Evolutionary conservation across 768 basidiomycete genomes (phyloP).

Genomic region (Trametes punicea): DNA sequence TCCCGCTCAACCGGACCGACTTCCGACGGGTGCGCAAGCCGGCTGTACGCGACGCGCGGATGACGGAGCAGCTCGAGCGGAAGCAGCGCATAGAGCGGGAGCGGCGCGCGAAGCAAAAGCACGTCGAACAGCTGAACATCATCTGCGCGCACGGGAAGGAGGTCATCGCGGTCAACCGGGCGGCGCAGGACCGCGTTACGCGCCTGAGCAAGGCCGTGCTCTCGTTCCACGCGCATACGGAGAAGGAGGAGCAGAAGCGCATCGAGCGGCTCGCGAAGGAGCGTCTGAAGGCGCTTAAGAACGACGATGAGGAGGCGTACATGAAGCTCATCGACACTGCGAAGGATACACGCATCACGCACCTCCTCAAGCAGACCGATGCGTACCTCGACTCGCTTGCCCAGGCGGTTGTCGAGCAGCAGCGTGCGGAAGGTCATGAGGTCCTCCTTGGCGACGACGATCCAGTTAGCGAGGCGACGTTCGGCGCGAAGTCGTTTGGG

Average conservation of each 20-base stretch:
- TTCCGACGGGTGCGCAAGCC: constrained; percentile 88
- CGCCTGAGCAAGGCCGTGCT: constrained; percentile 75
- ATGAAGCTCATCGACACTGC: constrained; percentile 98
- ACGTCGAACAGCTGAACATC: constrained; percentile 86
- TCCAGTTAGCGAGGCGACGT: constrained; percentile 81
- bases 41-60: constrained; percentile 82
- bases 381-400: constrained; percentile 92
- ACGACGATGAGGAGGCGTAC: constrained; percentile 99
- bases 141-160: constrained; percentile 84
- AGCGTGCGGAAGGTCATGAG: constrained; percentile 56
- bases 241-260: constrained; percentile 97
- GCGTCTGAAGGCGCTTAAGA: constrained; percentile 95
- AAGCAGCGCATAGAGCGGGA: constrained; percentile 92
- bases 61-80: constrained; percentile 85
- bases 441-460: constrained; percentile 53
- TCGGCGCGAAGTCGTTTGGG: constrained; percentile 73
- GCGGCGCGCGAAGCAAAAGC: constrained; percentile 92
- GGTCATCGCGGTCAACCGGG: constrained; percentile 58
- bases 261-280: constrained; percentile 96
- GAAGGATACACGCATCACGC: constrained; percentile 98
- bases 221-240: constrained; percentile 82
- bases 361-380: constrained; percentile 92
- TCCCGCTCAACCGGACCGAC: constrained; percentile 88
- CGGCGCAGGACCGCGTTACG: constrained; percentile 53
- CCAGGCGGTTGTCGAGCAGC: constrained; percentile 90